These are phyloP conservation scores for Annulohypoxylon maeteangense DNA, from an alignment of 495 filamentous ascomycete genomes.

Conservation along the genomic window DNA sequence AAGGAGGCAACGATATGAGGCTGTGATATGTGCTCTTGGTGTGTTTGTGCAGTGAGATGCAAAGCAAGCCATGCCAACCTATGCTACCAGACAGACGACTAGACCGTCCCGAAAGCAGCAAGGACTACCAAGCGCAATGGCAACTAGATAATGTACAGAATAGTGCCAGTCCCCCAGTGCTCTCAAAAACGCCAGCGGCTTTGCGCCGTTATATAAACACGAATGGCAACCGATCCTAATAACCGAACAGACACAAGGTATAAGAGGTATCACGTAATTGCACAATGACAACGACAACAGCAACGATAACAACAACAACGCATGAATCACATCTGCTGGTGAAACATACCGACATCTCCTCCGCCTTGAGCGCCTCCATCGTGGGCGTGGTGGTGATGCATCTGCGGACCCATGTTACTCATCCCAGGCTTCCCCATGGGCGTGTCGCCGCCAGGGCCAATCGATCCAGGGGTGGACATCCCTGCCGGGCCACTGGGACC, in stretches of 20 bases:
- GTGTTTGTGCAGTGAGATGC: conserved; percentile 52
- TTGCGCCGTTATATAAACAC: conserved; percentile 51
- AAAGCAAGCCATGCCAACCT: conserved; percentile 50
- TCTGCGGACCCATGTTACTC: conserved; percentile 67
- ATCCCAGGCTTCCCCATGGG: conserved; percentile 66
- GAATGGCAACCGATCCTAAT: conserved; percentile 45
- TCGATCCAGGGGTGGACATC: conserved; percentile 60
- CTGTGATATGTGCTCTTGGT: conserved; percentile 52
- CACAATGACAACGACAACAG: conserved; percentile 47
- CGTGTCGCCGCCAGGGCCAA: conserved; percentile 56
- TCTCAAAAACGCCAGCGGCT: conserved; percentile 47
- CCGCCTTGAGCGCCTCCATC: conserved; percentile 74
- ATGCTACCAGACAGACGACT: conserved; percentile 47
- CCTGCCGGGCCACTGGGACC: conserved; percentile 65
- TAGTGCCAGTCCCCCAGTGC: conserved; percentile 48
- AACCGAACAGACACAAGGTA: conserved; percentile 47
- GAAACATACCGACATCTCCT: conserved; percentile 94
- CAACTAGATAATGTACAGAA: conserved; percentile 52
- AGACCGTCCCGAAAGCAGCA: conserved; percentile 44
- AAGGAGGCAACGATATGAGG: conserved; percentile 49
- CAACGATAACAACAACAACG: conserved; percentile 45
- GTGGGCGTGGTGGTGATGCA: conserved; percentile 78
- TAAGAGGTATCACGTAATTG: conserved; percentile 61
- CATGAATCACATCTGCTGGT: conserved; percentile 76
- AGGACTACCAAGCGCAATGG: conserved; percentile 47